Evolutionary conservation across 805 yeast genomes (phyloP).

Genomic region (Teunomyces stri): DNA sequence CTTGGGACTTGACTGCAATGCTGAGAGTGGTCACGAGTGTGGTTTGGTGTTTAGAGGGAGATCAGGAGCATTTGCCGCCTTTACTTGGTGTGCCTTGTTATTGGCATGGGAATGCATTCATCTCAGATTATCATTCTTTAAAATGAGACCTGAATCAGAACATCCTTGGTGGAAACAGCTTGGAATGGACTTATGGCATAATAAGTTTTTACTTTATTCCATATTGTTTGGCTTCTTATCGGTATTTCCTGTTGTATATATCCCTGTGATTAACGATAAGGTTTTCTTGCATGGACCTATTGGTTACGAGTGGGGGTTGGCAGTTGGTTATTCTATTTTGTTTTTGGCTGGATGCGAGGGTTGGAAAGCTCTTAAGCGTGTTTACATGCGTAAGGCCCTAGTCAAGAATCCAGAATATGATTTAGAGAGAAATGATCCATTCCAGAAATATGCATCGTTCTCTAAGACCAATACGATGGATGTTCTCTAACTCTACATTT

Average conservation of each 20-base stretch:
- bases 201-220: conserved; percentile 39
- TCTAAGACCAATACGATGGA: conserved; percentile 38
- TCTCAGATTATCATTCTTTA: conserved; percentile 32
- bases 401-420: conserved; percentile 35
- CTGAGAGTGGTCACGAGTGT: conserved; percentile 21
- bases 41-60: conserved; percentile 37
- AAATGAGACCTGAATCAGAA: conserved; percentile 36
- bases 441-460: conserved; percentile 39
- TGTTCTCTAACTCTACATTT: conserved; percentile 4
- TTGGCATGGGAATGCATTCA: conserved; percentile 43
- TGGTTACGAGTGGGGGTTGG: conserved; percentile 40
- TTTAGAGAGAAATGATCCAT: conserved; percentile 40
- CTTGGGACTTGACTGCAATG: conserved; percentile 37
- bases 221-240: conserved; percentile 33
- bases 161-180: conserved; percentile 38
- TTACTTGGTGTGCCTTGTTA: conserved; percentile 42
- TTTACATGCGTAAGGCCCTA: conserved; percentile 21
- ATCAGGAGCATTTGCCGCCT: conserved; percentile 36
- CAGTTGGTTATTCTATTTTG: conserved; percentile 28
- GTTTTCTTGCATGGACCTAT: conserved; percentile 39
- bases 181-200: conserved; percentile 32
- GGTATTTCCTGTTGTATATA: conserved; percentile 41
- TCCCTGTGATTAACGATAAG: conserved; percentile 39
- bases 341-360: conserved; percentile 35
- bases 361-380: conserved; percentile 40